Evolutionary conservation across 2,329 filamentous ascomycete species (phyloP).

Genomic region (Cadophora sp.): DNA sequence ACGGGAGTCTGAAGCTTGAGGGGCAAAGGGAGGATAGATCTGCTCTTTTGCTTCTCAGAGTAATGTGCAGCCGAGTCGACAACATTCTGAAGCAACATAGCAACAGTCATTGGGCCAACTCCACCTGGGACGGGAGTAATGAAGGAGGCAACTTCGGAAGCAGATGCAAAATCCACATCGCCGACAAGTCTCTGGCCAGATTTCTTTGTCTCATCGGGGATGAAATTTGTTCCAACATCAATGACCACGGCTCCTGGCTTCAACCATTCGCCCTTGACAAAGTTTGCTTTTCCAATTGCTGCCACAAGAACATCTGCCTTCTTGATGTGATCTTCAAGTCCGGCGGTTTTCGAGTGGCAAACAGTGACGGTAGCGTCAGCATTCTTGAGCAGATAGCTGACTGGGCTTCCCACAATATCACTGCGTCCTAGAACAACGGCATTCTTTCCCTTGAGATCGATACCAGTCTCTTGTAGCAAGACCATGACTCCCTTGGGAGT

Average conservation of each 20-base stretch:
- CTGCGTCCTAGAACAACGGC: constrained; percentile 94
- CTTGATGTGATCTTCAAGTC: constrained; percentile 77
- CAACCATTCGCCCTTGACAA: constrained; percentile 94
- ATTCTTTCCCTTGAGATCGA: constrained; percentile 87
- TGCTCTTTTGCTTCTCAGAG: constrained; percentile 82
- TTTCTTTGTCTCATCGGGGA: constrained; percentile 87
- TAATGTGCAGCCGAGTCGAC: constrained; percentile 83
- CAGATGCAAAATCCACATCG: constrained; percentile 91
- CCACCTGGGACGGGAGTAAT: constrained; percentile 97
- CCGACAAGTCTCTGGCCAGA: constrained; percentile 91
- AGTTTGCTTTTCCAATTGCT: constrained; percentile 85
- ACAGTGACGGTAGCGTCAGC: constrained; percentile 96
- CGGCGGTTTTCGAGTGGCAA: constrained; percentile 87
- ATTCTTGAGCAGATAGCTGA: constrained; percentile 94
- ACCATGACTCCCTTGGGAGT: constrained; percentile 98
- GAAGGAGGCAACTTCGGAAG: constrained; percentile 82
- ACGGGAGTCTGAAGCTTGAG: constrained; percentile 81
- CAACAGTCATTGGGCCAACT: constrained; percentile 98
- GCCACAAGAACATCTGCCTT: constrained; percentile 89
- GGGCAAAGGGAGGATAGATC: constrained; percentile 82
- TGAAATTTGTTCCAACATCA: constrained; percentile 97
- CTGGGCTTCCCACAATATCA: constrained; percentile 96
- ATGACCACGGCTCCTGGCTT: constrained; percentile 96
- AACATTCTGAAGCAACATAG: constrained; percentile 96
- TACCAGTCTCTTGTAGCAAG: constrained; percentile 80